These are phyloP conservation scores for Sisymbrium altissimum DNA, from an alignment of 345 rosid species.

Conservation along the genomic window DNA sequence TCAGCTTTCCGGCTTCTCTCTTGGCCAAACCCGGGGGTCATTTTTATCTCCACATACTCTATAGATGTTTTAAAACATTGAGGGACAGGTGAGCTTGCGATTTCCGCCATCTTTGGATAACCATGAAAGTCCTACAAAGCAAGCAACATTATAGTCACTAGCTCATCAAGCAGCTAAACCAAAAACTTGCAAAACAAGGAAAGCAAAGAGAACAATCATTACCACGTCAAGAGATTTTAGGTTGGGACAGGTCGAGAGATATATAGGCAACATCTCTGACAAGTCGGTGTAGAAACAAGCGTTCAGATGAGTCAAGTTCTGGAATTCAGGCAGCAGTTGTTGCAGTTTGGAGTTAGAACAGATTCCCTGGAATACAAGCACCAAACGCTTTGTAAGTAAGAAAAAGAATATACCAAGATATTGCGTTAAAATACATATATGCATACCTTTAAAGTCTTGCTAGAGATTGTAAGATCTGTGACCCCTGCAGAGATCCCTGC, in stretches of 20 bases:
- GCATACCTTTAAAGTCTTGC: background rate
- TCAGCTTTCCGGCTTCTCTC: background rate
- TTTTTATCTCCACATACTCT: background rate
- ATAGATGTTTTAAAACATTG: background rate
- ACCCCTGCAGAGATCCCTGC: background rate
- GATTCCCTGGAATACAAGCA: too few relatives aligned
- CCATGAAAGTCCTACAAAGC: background rate
- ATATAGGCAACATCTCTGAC: background rate
- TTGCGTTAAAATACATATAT: background rate
- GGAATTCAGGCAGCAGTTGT: background rate
- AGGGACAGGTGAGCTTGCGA: background rate
- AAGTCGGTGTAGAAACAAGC: background rate
- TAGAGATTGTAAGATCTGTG: background rate
- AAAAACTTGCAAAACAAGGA: background rate
- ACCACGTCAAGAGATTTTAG: background rate
- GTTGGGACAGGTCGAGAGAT: background rate
- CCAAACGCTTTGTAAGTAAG: too few relatives aligned
- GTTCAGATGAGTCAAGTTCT: constrained; percentile 1
- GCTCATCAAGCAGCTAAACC: background rate
- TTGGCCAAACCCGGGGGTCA: background rate
- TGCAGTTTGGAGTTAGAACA: background rate
- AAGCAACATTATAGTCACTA: background rate
- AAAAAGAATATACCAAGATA: background rate
- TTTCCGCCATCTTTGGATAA: background rate
- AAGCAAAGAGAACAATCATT: background rate